Evolutionary conservation across 345 rosid species (phyloP), one percentile per base, ranked within the genome.

Genomic region (Lagerstroemia speciosa): DNA sequence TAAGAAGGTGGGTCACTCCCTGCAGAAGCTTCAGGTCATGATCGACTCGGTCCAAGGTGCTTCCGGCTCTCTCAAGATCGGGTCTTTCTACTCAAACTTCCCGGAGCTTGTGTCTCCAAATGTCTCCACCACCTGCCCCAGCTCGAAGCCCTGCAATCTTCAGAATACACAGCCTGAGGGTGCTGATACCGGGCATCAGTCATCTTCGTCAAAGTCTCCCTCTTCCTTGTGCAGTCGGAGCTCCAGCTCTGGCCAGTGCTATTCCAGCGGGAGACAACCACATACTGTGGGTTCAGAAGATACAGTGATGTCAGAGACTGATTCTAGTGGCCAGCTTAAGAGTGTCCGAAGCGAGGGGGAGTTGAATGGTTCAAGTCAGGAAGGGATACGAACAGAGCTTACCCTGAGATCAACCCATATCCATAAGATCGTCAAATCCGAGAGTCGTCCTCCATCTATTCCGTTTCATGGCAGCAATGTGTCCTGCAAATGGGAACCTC

Each of bases 1-100:
- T 80, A 91, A 85, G 89, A 93, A 91, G 82, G 99, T 91, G 15
- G 97, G 89, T 60, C 92, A 87, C 73, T 91, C 99, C 34, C 82
- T 93, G 22, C 86, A 85, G 82, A 91, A 86, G 73, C 84, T 93
- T 72, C 95, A 91, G 73, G 80, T 55, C 0, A 91, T 91, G 58
- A 87, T 93, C 34, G 86, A 91, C 77, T 91, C 97, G 0, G 97
- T 91, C 53, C 77, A 89, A 74, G 93, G 93, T 66, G 83, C 83
- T 43, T 80, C 96, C 6, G 96, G 88, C 73, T 72, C 90, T 71
- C 68, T 87, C 70, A 85, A 84, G 53, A 78, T 85, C 29, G 82
- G 78, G 72, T 86, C 96, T 24, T 91, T 89, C 80, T 89, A 89
- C 68, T n/a, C 84, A 1, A 81, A 83, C 8, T 93, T 91, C 77